Conservation (phyloP, 139 green algal genomes). For the Micractinium sp. region DNA sequence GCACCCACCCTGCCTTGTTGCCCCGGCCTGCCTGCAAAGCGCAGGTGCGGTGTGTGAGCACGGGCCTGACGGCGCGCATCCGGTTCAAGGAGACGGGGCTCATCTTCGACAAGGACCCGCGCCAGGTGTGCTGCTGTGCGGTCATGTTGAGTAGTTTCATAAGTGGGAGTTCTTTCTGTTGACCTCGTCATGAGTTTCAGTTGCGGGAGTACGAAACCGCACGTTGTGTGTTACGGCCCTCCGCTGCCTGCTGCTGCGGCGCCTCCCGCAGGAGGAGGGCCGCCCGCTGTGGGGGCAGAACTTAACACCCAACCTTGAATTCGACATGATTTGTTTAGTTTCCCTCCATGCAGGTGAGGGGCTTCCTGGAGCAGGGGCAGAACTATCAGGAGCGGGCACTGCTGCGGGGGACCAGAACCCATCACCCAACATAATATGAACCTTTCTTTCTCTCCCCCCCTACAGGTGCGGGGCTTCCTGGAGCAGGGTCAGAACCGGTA, state of each 20-base stretch:
- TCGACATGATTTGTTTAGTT: background rate
- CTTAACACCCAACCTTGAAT: background rate
- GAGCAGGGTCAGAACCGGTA: constrained; percentile 46
- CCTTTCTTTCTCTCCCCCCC: background rate
- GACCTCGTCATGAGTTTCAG: no score
- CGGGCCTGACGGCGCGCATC: constrained; percentile 51
- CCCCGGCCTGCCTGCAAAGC: background rate
- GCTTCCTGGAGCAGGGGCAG: background rate
- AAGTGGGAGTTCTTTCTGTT: no score
- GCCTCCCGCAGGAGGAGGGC: no score
- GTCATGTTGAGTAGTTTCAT: background rate
- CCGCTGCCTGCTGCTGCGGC: no score
- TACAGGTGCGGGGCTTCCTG: constrained; percentile 60
- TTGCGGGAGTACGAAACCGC: no score
- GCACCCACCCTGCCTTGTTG: background rate
- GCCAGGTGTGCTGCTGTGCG: constrained; percentile 52
- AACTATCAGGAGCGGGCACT: no score
- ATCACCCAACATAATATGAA: background rate
- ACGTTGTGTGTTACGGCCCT: no score
- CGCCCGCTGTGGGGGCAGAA: background rate
- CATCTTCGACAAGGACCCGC: constrained; percentile 60
- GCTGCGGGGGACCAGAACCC: no score
- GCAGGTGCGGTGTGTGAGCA: constrained; percentile 21
- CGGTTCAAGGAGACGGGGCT: constrained; percentile 77
- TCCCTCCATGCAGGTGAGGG: no score